Evolutionary conservation across 2,329 filamentous ascomycete genomes (phyloP).

Genomic region (Chaetomium globosum): DNA sequence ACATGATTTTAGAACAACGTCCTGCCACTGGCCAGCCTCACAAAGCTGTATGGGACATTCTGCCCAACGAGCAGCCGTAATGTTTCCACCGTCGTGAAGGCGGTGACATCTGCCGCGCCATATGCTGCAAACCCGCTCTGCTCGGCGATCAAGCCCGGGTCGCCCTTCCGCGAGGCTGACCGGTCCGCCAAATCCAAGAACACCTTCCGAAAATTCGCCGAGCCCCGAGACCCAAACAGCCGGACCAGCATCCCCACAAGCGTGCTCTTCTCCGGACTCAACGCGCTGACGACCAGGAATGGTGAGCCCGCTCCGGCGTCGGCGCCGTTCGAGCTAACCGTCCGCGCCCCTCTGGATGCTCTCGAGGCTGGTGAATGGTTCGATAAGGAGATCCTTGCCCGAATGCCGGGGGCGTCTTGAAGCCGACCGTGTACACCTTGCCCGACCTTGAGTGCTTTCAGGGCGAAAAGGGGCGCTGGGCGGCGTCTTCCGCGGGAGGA

Average conservation of each 20-base stretch:
- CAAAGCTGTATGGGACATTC: constrained; percentile 87
- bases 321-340: constrained; percentile 42
- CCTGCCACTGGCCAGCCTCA: constrained; percentile 67
- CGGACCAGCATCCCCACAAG: constrained; percentile 77
- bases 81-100: constrained; percentile 83
- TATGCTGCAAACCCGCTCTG: constrained; percentile 79
- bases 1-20: constrained; percentile 48
- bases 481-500: constrained; percentile 72
- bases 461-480: constrained; percentile 74
- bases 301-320: constrained; percentile 56
- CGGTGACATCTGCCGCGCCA: constrained; percentile 75
- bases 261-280: constrained; percentile 76
- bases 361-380: constrained; percentile 78
- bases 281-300: constrained; percentile 78
- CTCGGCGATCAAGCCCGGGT: constrained; percentile 70
- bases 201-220: constrained; percentile 60
- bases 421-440: constrained; percentile 82
- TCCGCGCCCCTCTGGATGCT: constrained; percentile 57
- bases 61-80: constrained; percentile 77
- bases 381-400: constrained; percentile 69
- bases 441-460: constrained; percentile 75
- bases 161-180: constrained; percentile 59
- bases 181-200: constrained; percentile 78
- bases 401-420: constrained; percentile 66
- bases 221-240: constrained; percentile 62